Base-by-base conservation (phyloP, 345 rosid species). In the Crucihimalaya himalaica region DNA sequence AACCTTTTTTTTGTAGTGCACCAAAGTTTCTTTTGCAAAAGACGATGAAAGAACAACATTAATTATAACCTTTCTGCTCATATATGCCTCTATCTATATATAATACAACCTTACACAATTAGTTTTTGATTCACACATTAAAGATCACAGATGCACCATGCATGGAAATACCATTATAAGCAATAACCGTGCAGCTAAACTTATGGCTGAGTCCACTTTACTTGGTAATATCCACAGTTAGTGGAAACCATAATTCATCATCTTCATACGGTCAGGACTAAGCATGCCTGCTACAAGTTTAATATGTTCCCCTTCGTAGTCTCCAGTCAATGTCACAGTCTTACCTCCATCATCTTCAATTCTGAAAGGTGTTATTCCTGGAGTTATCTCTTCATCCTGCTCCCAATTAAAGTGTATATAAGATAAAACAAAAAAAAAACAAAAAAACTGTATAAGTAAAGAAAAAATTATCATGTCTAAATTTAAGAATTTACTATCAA, bases 221-320 rank as follows among this genome's bases (percentile, higher is more conserved):
- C 85, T 89, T 89, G 5, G 96, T 73, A 32, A 87, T 77, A 6
- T 82, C 74, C 23, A 93, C 92, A 15, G 83, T 72, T 47, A 93
- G 74, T 13, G 92, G 88, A 32, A 89, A 66, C 83, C 83, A 77
- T n/a, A 89, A 72, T 46, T 60, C 86, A 39, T 31, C 84, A 1
- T 74, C 81, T 2, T 71, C 84, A 27, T 79, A 79, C 6, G 32
- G 5, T 68, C 79, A 0, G 1, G 32, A 29, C 39, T 72, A 81
- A 13, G 90, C 97, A 88, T 90, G 73, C 83, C 81, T 65, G 89
- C 96, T 45, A 87, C 91, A 63, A 91, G 88, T 60, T 76, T 78
- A 21, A 90, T 70, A 14, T 66, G 76, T 45, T 91, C 97, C 48
- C 86, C 93, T 28, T 87, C 80, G 74, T 80, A 89, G 6, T 93